These are phyloP conservation scores for Fusarium tupiense DNA, from an alignment of 2,329 filamentous ascomycete genomes.

Conservation along the genomic window DNA sequence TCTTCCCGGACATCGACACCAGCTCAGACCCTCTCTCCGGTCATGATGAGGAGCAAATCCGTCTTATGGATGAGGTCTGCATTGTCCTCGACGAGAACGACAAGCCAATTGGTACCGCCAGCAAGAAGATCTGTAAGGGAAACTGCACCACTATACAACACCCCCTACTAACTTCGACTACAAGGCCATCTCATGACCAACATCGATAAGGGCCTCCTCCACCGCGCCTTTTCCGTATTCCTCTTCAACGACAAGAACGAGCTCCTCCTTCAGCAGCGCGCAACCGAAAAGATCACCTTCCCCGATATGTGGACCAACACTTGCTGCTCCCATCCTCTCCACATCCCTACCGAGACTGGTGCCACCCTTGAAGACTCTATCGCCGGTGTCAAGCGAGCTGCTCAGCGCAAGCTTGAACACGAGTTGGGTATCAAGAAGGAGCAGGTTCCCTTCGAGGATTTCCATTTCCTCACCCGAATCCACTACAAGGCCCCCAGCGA, in stretches of 20 bases:
- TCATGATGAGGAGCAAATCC: slow-evolving; percentile 97
- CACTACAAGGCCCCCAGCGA: slow-evolving; percentile 98
- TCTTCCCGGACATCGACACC: slow-evolving; percentile 86
- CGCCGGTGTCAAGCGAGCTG: slow-evolving; percentile 88
- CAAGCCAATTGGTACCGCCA: slow-evolving; percentile 90
- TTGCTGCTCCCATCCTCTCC: slow-evolving; percentile 96
- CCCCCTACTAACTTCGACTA: slow-evolving; percentile 22
- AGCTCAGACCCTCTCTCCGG: slow-evolving; percentile 81
- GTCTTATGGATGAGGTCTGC: slow-evolving; percentile 98
- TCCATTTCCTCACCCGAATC: slow-evolving; percentile 94
- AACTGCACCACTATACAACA: not conserved
- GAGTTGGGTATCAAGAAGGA: slow-evolving; percentile 90
- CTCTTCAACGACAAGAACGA: slow-evolving; percentile 95
- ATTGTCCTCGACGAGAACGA: slow-evolving; percentile 96
- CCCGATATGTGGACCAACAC: slow-evolving; percentile 99
- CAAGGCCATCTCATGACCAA: slow-evolving; percentile 98
- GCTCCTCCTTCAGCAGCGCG: slow-evolving; percentile 93
- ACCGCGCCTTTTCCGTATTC: slow-evolving; percentile 98
- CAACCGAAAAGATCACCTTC: slow-evolving; percentile 97
- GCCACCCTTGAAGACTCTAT: slow-evolving; percentile 82
- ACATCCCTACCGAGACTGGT: slow-evolving; percentile 91
- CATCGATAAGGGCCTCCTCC: slow-evolving; percentile 93
- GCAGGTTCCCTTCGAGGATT: slow-evolving; percentile 91
- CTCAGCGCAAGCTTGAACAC: slow-evolving; percentile 91
- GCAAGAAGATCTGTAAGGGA: slow-evolving; percentile 95